Conservation (phyloP, 164 flowering plant species). For the Brasenia schreberi region DNA sequence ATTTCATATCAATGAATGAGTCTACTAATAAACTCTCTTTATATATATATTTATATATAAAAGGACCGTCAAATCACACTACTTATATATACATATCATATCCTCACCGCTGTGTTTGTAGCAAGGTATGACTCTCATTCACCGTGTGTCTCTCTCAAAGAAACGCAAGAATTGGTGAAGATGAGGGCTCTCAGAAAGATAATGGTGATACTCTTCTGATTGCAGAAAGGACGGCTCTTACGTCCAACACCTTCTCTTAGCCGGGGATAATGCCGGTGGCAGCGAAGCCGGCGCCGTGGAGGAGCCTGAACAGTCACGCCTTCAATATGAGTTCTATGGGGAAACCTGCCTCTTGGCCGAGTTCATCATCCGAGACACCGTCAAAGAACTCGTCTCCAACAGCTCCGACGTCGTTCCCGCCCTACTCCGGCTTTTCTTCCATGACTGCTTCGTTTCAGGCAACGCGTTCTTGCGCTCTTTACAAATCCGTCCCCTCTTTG, state of each 20-base stretch:
- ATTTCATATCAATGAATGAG: too few relatives aligned
- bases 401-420: constrained; percentile 25
- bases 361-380: constrained; percentile 13
- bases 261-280: background rate
- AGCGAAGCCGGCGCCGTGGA: background rate
- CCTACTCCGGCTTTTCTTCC: constrained; percentile 35
- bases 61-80: too few relatives aligned
- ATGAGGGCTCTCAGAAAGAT: background rate
- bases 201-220: background rate
- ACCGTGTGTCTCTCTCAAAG: background rate
- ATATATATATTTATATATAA: too few relatives aligned
- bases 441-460: constrained; percentile 47
- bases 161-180: background rate
- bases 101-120: too few relatives aligned
- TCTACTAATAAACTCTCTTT: too few relatives aligned
- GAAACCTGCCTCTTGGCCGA: constrained; percentile 37
- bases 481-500: too few relatives aligned
- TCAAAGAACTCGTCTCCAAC: constrained; percentile 7
- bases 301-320: background rate
- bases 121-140: too few relatives aligned
- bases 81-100: too few relatives aligned
- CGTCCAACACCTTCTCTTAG: background rate
- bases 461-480: too few relatives aligned
- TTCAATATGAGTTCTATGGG: constrained; percentile 36
- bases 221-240: background rate